These are phyloP conservation scores for Lathyrus oleraceus DNA, from an alignment of 306 rosid genomes.

Conservation along the genomic window DNA sequence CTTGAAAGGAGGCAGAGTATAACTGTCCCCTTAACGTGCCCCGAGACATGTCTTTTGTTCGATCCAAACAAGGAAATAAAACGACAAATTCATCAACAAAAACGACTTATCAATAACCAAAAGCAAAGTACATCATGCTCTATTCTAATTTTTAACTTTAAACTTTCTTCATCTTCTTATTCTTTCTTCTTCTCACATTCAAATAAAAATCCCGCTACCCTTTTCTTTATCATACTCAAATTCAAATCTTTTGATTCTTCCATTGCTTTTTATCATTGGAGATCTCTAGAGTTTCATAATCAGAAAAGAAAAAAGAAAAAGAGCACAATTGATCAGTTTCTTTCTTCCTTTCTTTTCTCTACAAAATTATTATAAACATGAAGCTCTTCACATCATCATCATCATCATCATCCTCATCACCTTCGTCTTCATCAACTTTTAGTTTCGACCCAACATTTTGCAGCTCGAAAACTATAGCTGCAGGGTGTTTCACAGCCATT, in stretches of 20 bases:
- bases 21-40: constrained; percentile 33
- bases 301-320: constrained; percentile 20
- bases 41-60: constrained; percentile 40
- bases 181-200: constrained; percentile 47
- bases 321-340: constrained; percentile 15
- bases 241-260: constrained; percentile 44
- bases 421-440: constrained; percentile 44
- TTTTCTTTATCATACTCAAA: constrained; percentile 30
- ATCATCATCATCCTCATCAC: constrained; percentile 45
- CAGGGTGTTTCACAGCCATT: constrained; percentile 66
- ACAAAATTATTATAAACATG: constrained; percentile 41
- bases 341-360: constrained; percentile 17
- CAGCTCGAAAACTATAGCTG: constrained; percentile 51
- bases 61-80: constrained; percentile 24
- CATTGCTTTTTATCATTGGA: constrained; percentile 26
- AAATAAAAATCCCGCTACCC: constrained; percentile 89
- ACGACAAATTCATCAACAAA: constrained; percentile 39
- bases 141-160: neutral
- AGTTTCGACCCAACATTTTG: constrained; percentile 46
- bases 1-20: constrained; percentile 13
- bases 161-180: constrained; percentile 14
- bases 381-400: constrained; percentile 50
- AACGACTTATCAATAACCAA: constrained; percentile 50
- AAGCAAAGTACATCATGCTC: constrained; percentile 3
- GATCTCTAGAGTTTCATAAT: constrained; percentile 43